These are phyloP conservation scores for Stachybotrys elegans DNA, from an alignment of 2,329 filamentous ascomycete species.

Conservation along the genomic window DNA sequence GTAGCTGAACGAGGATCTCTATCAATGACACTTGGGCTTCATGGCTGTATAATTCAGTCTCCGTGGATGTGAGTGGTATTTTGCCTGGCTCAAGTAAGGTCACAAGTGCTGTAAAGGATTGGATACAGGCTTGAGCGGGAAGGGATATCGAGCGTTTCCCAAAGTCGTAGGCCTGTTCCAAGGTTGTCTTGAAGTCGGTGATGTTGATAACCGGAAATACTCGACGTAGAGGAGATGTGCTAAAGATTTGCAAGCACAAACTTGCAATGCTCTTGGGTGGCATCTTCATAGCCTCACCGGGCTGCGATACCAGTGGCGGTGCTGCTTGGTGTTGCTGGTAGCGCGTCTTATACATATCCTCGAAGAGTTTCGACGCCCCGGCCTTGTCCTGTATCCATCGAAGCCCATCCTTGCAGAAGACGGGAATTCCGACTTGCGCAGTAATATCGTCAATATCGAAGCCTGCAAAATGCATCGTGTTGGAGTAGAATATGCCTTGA, in stretches of 20 bases:
- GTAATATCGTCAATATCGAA: not conserved
- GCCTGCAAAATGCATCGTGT: not conserved
- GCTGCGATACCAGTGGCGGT: not conserved
- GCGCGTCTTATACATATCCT: not conserved
- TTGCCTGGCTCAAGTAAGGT: not conserved
- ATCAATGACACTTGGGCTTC: not conserved
- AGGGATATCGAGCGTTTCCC: not conserved
- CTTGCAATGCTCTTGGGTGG: not conserved
- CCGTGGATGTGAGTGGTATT: not conserved
- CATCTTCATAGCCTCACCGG: not conserved
- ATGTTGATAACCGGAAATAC: not conserved
- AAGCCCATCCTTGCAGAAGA: not conserved
- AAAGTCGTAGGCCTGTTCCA: not conserved
- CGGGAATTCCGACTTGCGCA: not conserved
- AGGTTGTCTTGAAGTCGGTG: not conserved
- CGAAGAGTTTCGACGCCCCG: not conserved
- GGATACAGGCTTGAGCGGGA: not conserved
- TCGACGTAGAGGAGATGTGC: not conserved
- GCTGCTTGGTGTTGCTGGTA: not conserved
- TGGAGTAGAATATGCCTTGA: not conserved
- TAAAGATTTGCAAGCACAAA: not conserved
- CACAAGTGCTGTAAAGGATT: not conserved
- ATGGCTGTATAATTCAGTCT: not conserved
- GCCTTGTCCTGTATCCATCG: not conserved
- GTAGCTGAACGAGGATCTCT: not conserved